A percentile compares a stretch with the other conserved stretches of the same genome.
phyloP scores from a whole-genome alignment of 2,329 filamentous ascomycete species.

The Trichoderma sp. region DNA sequence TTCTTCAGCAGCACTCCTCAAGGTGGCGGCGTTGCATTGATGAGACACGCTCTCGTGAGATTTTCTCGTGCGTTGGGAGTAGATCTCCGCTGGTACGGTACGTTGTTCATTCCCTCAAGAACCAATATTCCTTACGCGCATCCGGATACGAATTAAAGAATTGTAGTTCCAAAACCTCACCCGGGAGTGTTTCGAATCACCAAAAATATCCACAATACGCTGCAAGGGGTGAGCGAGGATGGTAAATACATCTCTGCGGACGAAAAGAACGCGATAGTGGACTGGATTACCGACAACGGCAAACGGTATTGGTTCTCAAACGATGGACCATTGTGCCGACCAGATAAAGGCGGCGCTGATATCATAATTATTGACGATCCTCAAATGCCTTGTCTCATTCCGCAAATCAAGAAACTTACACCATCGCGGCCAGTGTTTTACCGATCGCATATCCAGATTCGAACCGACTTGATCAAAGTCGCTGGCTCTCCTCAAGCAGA shows the following conservation, averaged over 20 bases:
- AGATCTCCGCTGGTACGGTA: constrained; percentile 69
- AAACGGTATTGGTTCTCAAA: constrained; percentile 69
- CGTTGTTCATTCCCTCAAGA: constrained; percentile 24
- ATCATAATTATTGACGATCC: constrained; percentile 78
- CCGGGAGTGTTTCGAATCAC: constrained; percentile 79
- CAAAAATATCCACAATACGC: constrained; percentile 85
- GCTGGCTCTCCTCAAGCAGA: constrained; percentile 66
- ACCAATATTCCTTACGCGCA: neutral
- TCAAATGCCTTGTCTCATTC: constrained; percentile 78
- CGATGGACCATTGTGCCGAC: constrained; percentile 63
- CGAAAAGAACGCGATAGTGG: constrained; percentile 60
- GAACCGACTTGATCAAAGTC: constrained; percentile 66
- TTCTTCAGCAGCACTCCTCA: constrained; percentile 81
- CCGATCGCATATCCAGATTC: constrained; percentile 79
- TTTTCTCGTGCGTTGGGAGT: constrained; percentile 66
- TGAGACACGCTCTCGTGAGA: constrained; percentile 75
- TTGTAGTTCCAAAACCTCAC: constrained; percentile 70
- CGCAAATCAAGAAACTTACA: constrained; percentile 67
- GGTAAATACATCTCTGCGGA: constrained; percentile 62
- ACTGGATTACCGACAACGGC: constrained; percentile 73
- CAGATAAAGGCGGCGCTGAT: constrained; percentile 69
- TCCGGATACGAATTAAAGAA: neutral
- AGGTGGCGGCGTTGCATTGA: constrained; percentile 77
- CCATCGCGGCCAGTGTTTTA: constrained; percentile 76
- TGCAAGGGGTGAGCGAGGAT: constrained; percentile 71